Conservation (phyloP, 495 filamentous ascomycete genomes). For the Hypoxylon perforatum region DNA sequence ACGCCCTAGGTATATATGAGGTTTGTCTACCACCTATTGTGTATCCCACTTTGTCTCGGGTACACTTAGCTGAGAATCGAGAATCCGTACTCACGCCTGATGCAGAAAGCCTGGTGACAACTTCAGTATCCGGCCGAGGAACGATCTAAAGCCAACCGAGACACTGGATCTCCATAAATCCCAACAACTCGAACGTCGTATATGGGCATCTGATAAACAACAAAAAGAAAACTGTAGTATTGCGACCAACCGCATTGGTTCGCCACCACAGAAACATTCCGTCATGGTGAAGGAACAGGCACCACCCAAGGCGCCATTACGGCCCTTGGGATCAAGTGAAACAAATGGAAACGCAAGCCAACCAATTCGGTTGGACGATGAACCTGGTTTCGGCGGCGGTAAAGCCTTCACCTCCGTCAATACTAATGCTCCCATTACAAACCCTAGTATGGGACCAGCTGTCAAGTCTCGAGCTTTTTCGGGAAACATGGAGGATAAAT, state of each 20-base stretch:
- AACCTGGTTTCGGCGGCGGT: conserved; percentile 24
- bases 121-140: conserved; percentile 51
- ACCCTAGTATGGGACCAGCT: conserved; percentile 23
- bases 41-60: neutral
- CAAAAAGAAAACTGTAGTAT: conserved; percentile 21
- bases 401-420: conserved; percentile 34
- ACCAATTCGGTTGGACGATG: conserved; percentile 20
- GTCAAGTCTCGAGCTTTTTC: conserved; percentile 36
- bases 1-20: conserved; percentile 26
- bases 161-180: conserved; percentile 32
- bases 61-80: neutral
- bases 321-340: conserved; percentile 32
- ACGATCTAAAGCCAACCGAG: conserved; percentile 46
- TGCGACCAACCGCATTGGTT: neutral
- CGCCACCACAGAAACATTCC: conserved; percentile 9
- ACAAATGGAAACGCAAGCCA: conserved; percentile 29
- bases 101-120: conserved; percentile 51
- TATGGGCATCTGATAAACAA: neutral
- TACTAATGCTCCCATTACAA: conserved; percentile 2
- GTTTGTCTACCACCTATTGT: conserved; percentile 20
- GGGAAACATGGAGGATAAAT: conserved; percentile 45
- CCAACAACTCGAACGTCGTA: conserved; percentile 2
- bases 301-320: conserved; percentile 45
- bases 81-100: conserved; percentile 19
- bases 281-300: conserved; percentile 48